Percentiles rank a stretch among this genome's conserved stretches.
Evolutionary conservation across 345 rosid species (phyloP).

Genomic region (Acer negundo): DNA sequence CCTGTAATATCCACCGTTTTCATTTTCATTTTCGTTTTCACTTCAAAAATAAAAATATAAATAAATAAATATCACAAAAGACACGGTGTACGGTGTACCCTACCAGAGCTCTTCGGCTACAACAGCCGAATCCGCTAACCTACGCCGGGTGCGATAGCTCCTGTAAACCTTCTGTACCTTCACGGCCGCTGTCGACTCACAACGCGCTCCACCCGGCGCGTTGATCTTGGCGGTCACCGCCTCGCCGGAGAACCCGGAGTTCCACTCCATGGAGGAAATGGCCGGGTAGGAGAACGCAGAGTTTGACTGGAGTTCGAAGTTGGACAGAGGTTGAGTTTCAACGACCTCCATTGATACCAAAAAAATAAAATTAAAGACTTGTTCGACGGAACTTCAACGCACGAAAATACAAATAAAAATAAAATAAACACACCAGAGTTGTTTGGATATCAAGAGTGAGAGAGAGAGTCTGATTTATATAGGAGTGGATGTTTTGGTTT

Average conservation of each 20-base stretch:
- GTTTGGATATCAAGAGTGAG: background rate
- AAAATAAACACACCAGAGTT: background rate
- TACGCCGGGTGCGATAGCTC: slow-evolving; percentile 91
- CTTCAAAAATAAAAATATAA: no score
- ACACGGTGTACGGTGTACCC: background rate
- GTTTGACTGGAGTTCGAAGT: slow-evolving; percentile 37
- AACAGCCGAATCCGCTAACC: slow-evolving; percentile 83
- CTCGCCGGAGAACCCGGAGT: slow-evolving; percentile 2
- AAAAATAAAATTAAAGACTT: background rate
- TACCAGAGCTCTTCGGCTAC: slow-evolving; percentile 93
- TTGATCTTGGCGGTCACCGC: background rate
- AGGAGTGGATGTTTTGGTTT: background rate
- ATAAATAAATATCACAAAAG: background rate
- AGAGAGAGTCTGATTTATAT: background rate
- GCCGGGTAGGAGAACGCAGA: slow-evolving; percentile 34
- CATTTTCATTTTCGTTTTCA: slow-evolving; percentile 14
- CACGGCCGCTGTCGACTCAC: slow-evolving; percentile 48
- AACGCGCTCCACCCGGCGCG: slow-evolving; percentile 5
- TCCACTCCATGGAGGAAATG: slow-evolving; percentile 24
- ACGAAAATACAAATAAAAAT: no score
- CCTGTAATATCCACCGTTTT: slow-evolving; percentile 40
- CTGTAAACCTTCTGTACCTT: slow-evolving; percentile 82
- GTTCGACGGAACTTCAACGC: background rate
- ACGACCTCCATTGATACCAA: slow-evolving; percentile 43
- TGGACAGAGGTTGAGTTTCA: slow-evolving; percentile 33